Evolutionary conservation across 257 asterid genomes (phyloP).

Genomic region (Agastache rugosa): DNA sequence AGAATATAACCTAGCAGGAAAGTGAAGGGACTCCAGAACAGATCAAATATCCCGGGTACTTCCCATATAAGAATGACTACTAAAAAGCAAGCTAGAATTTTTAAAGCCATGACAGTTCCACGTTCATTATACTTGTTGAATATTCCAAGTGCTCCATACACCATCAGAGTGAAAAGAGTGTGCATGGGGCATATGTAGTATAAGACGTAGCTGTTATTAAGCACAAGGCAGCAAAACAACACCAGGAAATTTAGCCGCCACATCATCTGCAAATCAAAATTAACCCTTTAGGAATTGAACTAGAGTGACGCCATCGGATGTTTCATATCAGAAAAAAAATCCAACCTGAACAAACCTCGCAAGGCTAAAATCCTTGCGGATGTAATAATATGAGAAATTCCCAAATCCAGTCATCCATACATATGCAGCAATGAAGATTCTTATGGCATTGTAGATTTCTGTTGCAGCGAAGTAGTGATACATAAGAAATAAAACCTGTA

Average conservation of each 20-base stretch:
- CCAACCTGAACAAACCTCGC: constrained; percentile 79
- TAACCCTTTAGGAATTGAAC: constrained; percentile 38
- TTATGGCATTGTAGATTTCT: constrained; percentile 82
- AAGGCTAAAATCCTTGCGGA: constrained; percentile 85
- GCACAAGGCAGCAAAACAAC: constrained; percentile 80
- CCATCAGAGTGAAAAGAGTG: constrained; percentile 92
- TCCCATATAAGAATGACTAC: constrained; percentile 85
- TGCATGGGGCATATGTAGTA: constrained; percentile 97
- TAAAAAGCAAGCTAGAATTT: constrained; percentile 74
- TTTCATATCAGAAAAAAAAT: constrained; percentile 19
- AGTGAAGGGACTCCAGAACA: constrained; percentile 80
- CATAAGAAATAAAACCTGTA: constrained; percentile 88
- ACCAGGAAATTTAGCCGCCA: constrained; percentile 94
- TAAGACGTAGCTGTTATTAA: constrained; percentile 66
- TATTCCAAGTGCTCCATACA: constrained; percentile 85
- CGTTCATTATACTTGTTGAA: constrained; percentile 76
- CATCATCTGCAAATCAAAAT: constrained; percentile 72
- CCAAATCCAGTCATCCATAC: constrained; percentile 99
- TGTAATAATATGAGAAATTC: constrained; percentile 86
- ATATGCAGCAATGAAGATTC: constrained; percentile 83
- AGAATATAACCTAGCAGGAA: constrained; percentile 72
- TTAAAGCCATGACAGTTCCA: constrained; percentile 72
- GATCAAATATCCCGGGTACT: constrained; percentile 77
- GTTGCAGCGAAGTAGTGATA: constrained; percentile 89
- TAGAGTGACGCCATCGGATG: constrained; percentile 18